These are phyloP conservation scores for Pseudogymnoascus sp. DNA, from an alignment of 2,329 filamentous ascomycete species.

Conservation along the genomic window DNA sequence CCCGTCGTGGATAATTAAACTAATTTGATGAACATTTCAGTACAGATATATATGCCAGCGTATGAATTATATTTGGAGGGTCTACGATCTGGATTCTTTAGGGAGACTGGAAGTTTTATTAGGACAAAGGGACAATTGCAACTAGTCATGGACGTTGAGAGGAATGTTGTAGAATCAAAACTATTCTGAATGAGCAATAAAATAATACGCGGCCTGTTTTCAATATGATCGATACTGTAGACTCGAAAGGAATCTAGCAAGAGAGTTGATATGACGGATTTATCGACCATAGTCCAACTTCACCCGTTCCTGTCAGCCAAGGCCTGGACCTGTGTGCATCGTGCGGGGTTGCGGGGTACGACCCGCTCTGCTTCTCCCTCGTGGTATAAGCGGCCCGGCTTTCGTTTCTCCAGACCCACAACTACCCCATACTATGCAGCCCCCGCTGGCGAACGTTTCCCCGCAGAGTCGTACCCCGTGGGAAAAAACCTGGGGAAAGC, in stretches of 20 bases:
- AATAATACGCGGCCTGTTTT: neutral
- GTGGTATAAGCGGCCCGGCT: neutral
- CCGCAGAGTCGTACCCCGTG: neutral
- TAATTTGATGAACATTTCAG: neutral
- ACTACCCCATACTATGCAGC: neutral
- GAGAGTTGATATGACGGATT: neutral
- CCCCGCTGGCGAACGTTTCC: neutral
- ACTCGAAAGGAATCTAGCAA: neutral
- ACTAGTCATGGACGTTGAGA: constrained; percentile 14
- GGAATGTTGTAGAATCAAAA: neutral
- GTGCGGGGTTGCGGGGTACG: neutral
- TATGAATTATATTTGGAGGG: constrained; percentile 48
- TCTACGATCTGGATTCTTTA: constrained; percentile 42
- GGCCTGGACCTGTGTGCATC: neutral
- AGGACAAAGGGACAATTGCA: constrained; percentile 20
- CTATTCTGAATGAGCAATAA: neutral
- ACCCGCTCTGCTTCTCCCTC: neutral
- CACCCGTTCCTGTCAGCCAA: neutral
- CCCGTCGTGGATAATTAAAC: neutral
- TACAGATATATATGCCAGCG: constrained; percentile 51
- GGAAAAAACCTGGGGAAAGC: neutral
- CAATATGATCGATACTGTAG: neutral
- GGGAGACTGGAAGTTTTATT: constrained; percentile 10
- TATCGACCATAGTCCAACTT: neutral
- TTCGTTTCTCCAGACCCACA: neutral